Percentiles rank a stretch among this genome's conserved stretches.
These are phyloP conservation scores for Ambrosia trifida DNA, from an alignment of 129 eudicot genomes.

Conservation along the genomic window DNA sequence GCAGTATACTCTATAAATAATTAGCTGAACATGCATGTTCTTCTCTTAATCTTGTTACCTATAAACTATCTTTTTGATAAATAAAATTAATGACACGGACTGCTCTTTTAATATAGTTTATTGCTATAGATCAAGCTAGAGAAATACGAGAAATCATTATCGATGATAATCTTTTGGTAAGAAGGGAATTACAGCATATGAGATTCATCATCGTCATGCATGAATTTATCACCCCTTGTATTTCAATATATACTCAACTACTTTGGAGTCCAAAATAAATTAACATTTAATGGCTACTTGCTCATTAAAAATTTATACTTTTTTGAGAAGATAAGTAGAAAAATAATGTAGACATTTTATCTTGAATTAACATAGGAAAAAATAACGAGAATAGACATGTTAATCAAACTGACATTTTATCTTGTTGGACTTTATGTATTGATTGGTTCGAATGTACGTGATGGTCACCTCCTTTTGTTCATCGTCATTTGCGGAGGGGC, in stretches of 20 bases:
- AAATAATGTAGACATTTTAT: neutral
- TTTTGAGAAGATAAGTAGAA: neutral
- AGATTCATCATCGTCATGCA: neutral
- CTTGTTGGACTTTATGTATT: neutral
- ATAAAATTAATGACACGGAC: neutral
- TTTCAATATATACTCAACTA: too few species aligned
- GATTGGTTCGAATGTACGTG: too few species aligned
- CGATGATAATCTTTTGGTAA: neutral
- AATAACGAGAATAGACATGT: too few species aligned
- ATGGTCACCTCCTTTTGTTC: too few species aligned
- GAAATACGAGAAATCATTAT: neutral
- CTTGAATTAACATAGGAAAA: too few species aligned
- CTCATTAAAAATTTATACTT: too few species aligned
- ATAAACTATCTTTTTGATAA: neutral
- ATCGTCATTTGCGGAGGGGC: too few species aligned
- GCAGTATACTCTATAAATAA: slow-evolving; percentile 16
- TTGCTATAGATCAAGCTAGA: neutral
- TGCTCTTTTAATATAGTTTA: neutral
- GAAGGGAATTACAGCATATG: neutral
- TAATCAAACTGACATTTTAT: neutral
- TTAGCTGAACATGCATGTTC: slow-evolving; percentile 23
- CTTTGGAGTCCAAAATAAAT: too few species aligned
- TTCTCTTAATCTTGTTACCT: slow-evolving; percentile 13
- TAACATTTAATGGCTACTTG: neutral
- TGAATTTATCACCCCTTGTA: neutral